phyloP scores from a whole-genome alignment of 2,329 filamentous ascomycete species.

The Colletotrichum lupini region DNA sequence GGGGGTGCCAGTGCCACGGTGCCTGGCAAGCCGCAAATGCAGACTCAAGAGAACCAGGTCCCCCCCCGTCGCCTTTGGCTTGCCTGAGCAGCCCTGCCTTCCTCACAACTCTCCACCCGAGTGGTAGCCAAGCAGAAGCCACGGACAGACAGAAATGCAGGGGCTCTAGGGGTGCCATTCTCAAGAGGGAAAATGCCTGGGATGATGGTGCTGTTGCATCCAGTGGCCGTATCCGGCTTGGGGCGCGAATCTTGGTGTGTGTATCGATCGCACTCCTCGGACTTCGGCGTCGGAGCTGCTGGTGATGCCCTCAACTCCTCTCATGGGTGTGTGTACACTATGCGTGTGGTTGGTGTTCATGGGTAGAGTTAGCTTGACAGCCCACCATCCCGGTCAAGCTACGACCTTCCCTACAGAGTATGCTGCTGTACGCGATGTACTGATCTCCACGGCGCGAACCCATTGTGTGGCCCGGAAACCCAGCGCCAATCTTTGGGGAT shows the following conservation, averaged over 20 bases:
- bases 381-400: constrained; percentile 3
- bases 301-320: constrained; percentile 2
- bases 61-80: not conserved
- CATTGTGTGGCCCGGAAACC: constrained; percentile 8
- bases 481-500: constrained; percentile 7
- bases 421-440: not conserved
- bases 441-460: constrained; percentile 6
- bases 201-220: constrained; percentile 8
- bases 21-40: not conserved
- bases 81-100: not conserved
- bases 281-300: not conserved
- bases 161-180: not conserved
- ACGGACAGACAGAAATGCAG: not conserved
- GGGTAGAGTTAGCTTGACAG: not conserved
- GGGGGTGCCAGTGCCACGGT: not conserved
- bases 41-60: not conserved
- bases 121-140: constrained; percentile 7
- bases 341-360: not conserved
- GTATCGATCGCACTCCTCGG: not conserved
- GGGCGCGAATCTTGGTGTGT: not conserved
- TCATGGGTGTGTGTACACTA: not conserved
- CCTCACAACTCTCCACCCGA: constrained; percentile 3
- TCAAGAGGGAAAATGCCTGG: not conserved
- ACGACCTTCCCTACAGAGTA: not conserved
- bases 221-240: not conserved